Percentiles rank a stretch among this genome's conserved stretches.
These are phyloP conservation scores for Calophaca sinica DNA, from an alignment of 306 rosid genomes.

Conservation along the genomic window DNA sequence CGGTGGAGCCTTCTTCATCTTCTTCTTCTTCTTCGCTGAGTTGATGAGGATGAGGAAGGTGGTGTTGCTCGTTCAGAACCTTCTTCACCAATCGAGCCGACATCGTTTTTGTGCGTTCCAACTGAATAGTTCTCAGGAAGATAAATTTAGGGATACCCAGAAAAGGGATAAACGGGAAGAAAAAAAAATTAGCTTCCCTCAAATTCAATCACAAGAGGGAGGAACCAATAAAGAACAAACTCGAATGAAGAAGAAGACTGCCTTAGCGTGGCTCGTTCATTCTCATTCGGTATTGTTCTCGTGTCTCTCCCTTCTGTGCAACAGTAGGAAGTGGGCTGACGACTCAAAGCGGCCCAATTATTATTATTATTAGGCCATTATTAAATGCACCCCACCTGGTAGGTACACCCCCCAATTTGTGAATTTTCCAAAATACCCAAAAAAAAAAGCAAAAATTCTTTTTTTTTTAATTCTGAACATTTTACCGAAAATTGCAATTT, in stretches of 20 bases:
- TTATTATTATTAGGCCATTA: no score
- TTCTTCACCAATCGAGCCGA: constrained; percentile 82
- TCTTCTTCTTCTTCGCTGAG: constrained; percentile 50
- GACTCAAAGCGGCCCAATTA: not conserved
- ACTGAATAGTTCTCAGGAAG: not conserved
- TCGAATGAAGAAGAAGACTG: constrained; percentile 7
- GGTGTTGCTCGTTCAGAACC: constrained; percentile 65
- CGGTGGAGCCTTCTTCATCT: constrained; percentile 38
- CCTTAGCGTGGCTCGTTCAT: no score
- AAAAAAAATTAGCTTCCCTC: not conserved
- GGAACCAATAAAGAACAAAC: not conserved
- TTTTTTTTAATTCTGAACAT: no score
- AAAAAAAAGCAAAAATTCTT: no score
- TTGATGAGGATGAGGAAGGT: constrained; percentile 41
- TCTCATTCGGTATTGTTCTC: no score
- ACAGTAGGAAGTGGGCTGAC: not conserved
- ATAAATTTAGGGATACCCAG: not conserved
- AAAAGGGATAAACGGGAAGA: not conserved
- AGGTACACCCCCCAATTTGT: no score
- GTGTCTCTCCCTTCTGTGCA: not conserved
- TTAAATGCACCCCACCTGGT: no score
- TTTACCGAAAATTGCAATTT: no score
- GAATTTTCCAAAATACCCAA: no score
- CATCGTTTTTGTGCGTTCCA: constrained; percentile 51
- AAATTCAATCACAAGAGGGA: constrained; percentile 24